Base-by-base conservation (phyloP, 164 flowering plant genomes). In the Piper longum region DNA sequence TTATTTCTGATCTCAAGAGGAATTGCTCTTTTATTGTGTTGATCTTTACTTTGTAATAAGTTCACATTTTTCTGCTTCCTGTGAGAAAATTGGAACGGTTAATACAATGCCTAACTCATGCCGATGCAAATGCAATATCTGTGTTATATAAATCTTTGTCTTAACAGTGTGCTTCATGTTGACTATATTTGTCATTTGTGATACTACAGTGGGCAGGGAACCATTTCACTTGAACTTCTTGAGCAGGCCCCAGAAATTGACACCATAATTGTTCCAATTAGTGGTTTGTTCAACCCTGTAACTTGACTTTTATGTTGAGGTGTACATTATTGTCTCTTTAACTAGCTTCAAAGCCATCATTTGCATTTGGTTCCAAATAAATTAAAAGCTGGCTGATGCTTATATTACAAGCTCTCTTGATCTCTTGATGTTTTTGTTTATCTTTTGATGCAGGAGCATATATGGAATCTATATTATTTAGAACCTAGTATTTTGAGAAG, bases 191-290 rank as follows among this genome's bases (percentile, higher is more conserved):
- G 39, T 36, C 6, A 59, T 16, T 18, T n/a, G 41, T 19, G 4
- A 4, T 43, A 7, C 19, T 62, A 18, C 62, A 89, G 98, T 78
- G 96, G 96, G 41, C 95, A 85, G 73, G 95, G 95, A 42, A 92
- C 96, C 16, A 74, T 92, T 69, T 74, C 95, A 8, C 73, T 89
- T 73, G 98, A 92, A 79, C 78, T 92, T 64, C 72, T 89, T 70
- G 89, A 92, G 68, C 85, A 89, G 68, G 78, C 68, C 42, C 88
- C 88, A 9, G 72, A 85, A 54, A 54, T 92, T 9, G 95, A 92
- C 81, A 79, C 87, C 6, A 76, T 92, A 64, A 71, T 92, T 42
- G 91, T 85, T 67, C 98, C 98, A 56, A 83, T 91, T 69, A 91
- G 98, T 69, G 96, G 96, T 91, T 48, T 54, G 82, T 66, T 60